Percentiles rank a stretch among this genome's conserved stretches.
Conservation (phyloP, 1,139 yeast genomes). For the Hyphopichia khmerensis region DNA sequence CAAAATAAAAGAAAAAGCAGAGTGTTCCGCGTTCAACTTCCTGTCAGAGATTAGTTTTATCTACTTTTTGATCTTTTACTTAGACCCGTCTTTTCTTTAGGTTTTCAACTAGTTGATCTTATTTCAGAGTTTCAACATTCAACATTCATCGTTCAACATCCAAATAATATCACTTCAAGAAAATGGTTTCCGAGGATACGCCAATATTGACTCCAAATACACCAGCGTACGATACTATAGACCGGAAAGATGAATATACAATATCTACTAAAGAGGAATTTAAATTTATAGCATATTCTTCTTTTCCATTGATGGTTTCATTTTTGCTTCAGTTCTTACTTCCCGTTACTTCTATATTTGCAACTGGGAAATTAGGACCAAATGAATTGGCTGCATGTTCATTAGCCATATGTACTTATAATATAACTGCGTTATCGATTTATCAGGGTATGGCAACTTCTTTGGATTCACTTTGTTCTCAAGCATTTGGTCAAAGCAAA, state of each 20-base stretch:
- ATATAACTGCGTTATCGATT: conserved; percentile 45
- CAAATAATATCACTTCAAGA: no score
- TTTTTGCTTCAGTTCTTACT: conserved; percentile 50
- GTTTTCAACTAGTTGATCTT: no score
- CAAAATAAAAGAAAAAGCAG: no score
- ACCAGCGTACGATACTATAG: background rate
- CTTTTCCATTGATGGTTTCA: conserved; percentile 47
- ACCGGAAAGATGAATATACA: background rate
- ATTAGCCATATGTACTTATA: conserved; percentile 49
- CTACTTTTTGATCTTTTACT: no score
- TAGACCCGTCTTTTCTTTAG: no score
- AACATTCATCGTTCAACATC: no score
- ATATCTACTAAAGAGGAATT: conserved; percentile 20
- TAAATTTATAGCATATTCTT: conserved; percentile 30
- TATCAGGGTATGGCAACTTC: conserved; percentile 58
- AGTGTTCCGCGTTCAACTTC: no score
- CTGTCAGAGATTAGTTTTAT: no score
- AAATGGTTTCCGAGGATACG: no score
- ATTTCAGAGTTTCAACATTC: no score
- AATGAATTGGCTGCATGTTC: conserved; percentile 50
- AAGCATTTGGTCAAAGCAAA: conserved; percentile 46
- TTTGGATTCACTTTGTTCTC: conserved; percentile 53
- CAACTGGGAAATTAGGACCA: conserved; percentile 49
- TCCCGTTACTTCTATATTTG: conserved; percentile 47
- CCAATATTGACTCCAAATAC: no score